phyloP scores from a whole-genome alignment of 768 basidiomycete genomes.

The Boletellus emodensis region DNA sequence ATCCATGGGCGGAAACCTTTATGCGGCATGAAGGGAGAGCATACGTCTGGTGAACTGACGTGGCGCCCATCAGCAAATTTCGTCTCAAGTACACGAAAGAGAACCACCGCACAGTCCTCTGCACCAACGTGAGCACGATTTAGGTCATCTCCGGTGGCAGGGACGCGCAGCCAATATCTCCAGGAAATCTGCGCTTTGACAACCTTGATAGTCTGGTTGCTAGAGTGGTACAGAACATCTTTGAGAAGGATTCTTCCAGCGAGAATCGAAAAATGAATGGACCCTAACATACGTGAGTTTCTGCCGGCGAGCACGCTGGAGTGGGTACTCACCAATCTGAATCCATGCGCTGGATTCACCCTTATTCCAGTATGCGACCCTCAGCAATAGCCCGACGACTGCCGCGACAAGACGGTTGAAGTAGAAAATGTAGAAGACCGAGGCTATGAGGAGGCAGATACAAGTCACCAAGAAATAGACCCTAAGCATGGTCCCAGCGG shows the following conservation, averaged over 20 bases:
- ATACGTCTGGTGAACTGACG: slow-evolving; percentile 33
- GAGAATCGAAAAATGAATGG: slow-evolving; percentile 87
- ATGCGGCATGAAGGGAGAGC: slow-evolving; percentile 69
- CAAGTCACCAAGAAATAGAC: slow-evolving; percentile 60
- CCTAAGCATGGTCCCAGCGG: slow-evolving; percentile 45
- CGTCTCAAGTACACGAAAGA: background rate
- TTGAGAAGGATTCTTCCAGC: slow-evolving; percentile 86
- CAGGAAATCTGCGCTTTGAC: slow-evolving; percentile 85
- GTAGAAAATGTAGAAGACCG: slow-evolving; percentile 82
- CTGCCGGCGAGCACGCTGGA: background rate
- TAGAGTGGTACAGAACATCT: slow-evolving; percentile 85
- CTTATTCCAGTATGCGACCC: slow-evolving; percentile 75
- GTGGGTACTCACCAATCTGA: slow-evolving; percentile 60
- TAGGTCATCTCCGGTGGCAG: slow-evolving; percentile 72
- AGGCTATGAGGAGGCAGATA: slow-evolving; percentile 48
- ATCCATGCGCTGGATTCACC: slow-evolving; percentile 78
- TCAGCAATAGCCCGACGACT: slow-evolving; percentile 59
- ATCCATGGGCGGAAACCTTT: slow-evolving; percentile 73
- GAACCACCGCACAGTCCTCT: slow-evolving; percentile 48
- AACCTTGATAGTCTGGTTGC: slow-evolving; percentile 83
- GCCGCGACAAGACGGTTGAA: slow-evolving; percentile 83
- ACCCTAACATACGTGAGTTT: slow-evolving; percentile 45
- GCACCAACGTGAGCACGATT: slow-evolving; percentile 41
- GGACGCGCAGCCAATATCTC: slow-evolving; percentile 89
- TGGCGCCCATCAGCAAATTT: slow-evolving; percentile 5